Evolutionary conservation across 768 basidiomycete genomes (phyloP), one percentile per base, ranked within the genome.

Genomic region (Auricularia sp.): DNA sequence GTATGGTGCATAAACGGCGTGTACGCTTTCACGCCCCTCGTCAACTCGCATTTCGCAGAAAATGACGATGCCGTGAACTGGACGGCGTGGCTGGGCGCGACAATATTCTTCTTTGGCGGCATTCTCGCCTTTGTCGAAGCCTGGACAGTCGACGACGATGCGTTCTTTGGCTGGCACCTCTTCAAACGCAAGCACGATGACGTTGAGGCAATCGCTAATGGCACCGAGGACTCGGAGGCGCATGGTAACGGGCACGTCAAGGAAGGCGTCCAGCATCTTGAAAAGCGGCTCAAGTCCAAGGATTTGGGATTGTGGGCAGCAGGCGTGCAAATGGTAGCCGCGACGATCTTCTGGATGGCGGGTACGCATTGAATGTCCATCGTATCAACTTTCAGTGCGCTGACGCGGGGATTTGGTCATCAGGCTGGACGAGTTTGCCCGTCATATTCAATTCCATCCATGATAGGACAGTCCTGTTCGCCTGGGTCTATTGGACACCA

Each of bases 1-100:
- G 76, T 80, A 6, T 81, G 84, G 84, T 80, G 84, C 12, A 72
- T 83, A 61, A 85, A 86, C 68, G 84, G 83, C 12, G 84, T 84
- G 67, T 69, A 79, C 54, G 76, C 79, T 3, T 84, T 82, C 70
- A 77, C 84, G 3, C 84, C 84, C 0, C 75, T 81, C 62, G 67
- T 77, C 36, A 67, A 72, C 66, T 65, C 72, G 69, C 64, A 65
- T 8, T 68, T 73, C 36, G 70, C 74, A 36, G 51, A 71, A 60
- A 70, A 72, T 61, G 71, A 72, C 2, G 72, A 71, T 1, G 73
- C 78, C 5, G 77, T 75, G 2, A 79, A 81, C 10, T 81, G 80
- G 71, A 76, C 79, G 2, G 84, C 82, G 0, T 86, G 82, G 70
- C 65, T 82, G 1, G 86, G 86, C 1, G 85, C 83, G 1, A 81